A percentile compares a stretch with the other conserved stretches of the same genome.
These are phyloP conservation scores for Phlegmacium glaucopus DNA, from an alignment of 768 basidiomycete species.

Conservation along the genomic window DNA sequence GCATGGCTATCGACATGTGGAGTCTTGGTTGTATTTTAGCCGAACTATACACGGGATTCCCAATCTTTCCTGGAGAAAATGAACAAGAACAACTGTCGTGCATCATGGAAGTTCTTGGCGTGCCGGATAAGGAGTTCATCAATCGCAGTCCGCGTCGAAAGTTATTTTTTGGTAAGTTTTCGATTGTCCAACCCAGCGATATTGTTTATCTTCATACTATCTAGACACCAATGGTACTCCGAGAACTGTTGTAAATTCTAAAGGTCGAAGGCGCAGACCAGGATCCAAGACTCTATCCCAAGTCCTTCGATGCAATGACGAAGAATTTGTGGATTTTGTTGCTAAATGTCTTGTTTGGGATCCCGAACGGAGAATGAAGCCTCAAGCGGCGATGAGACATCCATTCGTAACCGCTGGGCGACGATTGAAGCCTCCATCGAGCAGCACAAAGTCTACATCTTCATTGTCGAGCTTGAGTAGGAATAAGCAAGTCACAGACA, in stretches of 20 bases:
- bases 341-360: constrained; percentile 98
- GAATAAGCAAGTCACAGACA: constrained; percentile 54
- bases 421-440: constrained; percentile 43
- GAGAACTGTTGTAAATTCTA: constrained; percentile 92
- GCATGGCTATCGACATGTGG: constrained; percentile 99
- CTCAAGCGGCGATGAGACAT: constrained; percentile 88
- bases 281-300: constrained; percentile 87
- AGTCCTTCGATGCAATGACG: constrained; percentile 89
- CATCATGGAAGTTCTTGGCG: constrained; percentile 98
- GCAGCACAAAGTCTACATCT: constrained; percentile 50
- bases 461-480: constrained; percentile 59
- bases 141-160: constrained; percentile 93
- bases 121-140: constrained; percentile 93
- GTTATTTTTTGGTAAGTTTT: constrained; percentile 84
- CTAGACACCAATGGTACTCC: constrained; percentile 92
- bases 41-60: constrained; percentile 95
- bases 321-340: constrained; percentile 95
- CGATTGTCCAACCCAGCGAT: constrained; percentile 2
- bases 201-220: constrained; percentile 3
- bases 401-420: constrained; percentile 77
- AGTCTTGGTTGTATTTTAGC: constrained; percentile 97
- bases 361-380: constrained; percentile 93
- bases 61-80: constrained; percentile 98
- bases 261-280: constrained; percentile 89
- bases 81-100: constrained; percentile 98